A percentile compares a stretch with the other conserved stretches of the same genome.
phyloP scores from a whole-genome alignment of 2,329 filamentous ascomycete species.

The Karstenula rhodostoma region DNA sequence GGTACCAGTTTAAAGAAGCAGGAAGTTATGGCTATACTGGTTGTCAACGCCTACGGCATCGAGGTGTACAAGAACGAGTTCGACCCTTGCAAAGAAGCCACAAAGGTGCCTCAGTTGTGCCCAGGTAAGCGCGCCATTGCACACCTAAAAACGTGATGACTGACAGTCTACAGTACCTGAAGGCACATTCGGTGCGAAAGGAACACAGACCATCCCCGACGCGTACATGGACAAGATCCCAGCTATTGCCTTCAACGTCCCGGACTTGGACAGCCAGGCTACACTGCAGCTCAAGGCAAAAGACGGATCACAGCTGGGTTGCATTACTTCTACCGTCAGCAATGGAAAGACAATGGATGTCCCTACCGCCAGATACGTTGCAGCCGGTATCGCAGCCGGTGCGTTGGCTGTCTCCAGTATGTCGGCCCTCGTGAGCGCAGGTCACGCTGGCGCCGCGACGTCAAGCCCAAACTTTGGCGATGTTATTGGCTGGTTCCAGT shows the following conservation, averaged over 20 bases:
- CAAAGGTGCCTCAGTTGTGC: slow-evolving; percentile 77
- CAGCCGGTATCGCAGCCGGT: slow-evolving; percentile 84
- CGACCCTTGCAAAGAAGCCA: slow-evolving; percentile 77
- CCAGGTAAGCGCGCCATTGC: slow-evolving; percentile 67
- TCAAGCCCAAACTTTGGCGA: slow-evolving; percentile 86
- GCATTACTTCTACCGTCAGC: slow-evolving; percentile 79
- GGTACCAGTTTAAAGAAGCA: slow-evolving; percentile 77
- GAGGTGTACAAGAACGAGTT: slow-evolving; percentile 81
- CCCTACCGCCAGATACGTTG: slow-evolving; percentile 81
- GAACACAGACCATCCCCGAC: slow-evolving; percentile 74
- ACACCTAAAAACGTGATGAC: background rate
- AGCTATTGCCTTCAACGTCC: slow-evolving; percentile 85
- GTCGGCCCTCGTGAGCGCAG: slow-evolving; percentile 69
- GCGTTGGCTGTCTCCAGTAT: slow-evolving; percentile 78
- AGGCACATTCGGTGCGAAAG: slow-evolving; percentile 76
- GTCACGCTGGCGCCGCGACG: slow-evolving; percentile 62
- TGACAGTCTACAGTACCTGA: slow-evolving; percentile 67
- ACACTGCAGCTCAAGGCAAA: slow-evolving; percentile 75
- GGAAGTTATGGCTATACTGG: slow-evolving; percentile 80
- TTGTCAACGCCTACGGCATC: slow-evolving; percentile 84
- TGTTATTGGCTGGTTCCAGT: slow-evolving; percentile 89
- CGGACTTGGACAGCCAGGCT: slow-evolving; percentile 87
- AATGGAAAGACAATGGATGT: slow-evolving; percentile 87
- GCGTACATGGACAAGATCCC: slow-evolving; percentile 80
- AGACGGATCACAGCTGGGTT: slow-evolving; percentile 73